Percentiles rank a stretch among this genome's conserved stretches.
These are phyloP conservation scores for Hibiscus syriacus DNA, from an alignment of 345 rosid genomes.

Conservation along the genomic window DNA sequence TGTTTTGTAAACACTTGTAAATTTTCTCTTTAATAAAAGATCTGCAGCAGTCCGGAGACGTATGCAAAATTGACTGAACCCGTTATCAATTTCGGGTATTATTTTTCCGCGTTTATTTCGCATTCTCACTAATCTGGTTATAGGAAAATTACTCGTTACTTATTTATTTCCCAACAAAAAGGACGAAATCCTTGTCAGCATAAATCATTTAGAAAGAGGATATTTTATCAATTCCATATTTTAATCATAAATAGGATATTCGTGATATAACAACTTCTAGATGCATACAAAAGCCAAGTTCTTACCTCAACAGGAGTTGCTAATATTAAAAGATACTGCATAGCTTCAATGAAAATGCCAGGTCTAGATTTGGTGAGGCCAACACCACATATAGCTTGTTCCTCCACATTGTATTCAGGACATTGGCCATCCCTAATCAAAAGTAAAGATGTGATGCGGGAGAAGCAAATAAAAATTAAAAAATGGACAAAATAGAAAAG, in stretches of 20 bases:
- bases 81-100: too few species aligned
- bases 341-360: constrained; percentile 91
- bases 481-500: background rate
- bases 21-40: too few species aligned
- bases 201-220: background rate
- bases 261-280: background rate
- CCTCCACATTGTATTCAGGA: constrained; percentile 80
- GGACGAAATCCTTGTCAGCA: background rate
- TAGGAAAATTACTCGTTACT: too few species aligned
- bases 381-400: constrained; percentile 92
- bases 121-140: too few species aligned
- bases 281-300: background rate
- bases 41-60: too few species aligned
- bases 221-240: background rate
- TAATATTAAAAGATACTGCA: constrained; percentile 73
- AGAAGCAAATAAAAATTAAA: constrained; percentile 1
- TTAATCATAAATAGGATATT: background rate
- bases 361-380: constrained; percentile 83
- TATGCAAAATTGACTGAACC: too few species aligned
- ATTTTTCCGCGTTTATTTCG: too few species aligned
- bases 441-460: constrained; percentile 13
- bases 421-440: constrained; percentile 85
- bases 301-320: constrained; percentile 58
- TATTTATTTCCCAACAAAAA: too few species aligned
- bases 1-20: too few species aligned